Evolutionary conservation across 2,329 filamentous ascomycete species (phyloP), one percentile per base, ranked within the genome.

Genomic region (Cladophialophora carrionii): DNA sequence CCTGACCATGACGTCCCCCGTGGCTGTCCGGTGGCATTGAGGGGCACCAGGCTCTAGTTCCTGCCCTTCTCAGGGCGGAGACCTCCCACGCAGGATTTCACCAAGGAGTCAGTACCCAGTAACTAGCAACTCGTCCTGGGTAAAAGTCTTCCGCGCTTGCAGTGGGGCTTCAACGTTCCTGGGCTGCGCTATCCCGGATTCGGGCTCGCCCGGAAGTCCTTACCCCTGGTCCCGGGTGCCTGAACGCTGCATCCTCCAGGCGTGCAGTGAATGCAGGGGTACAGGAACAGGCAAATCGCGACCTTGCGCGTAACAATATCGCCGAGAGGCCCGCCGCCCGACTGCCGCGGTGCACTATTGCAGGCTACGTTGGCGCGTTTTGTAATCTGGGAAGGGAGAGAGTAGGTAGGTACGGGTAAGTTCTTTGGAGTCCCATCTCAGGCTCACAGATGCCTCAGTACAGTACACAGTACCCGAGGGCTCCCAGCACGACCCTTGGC

Each of bases 21-120:
- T 26, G 9, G 48, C 48, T 26, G 20, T 51, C 20, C 12, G 20
- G 9, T 51, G 20, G 48, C 20, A 51, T 22, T 24, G 48, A 51
- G 48, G 48, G 29, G 57, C 46, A 60, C 51, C 57, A 60, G 57
- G 48, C 48, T 60, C 31, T 29, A 60, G 26, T 29, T 60, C 48
- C 57, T 60, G 29, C 48, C 51, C 14, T 26, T 49, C 12, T 29
- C 34, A 24, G 46, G 29, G 49, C 20, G 46, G 22, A 14, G 12
- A 51, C 22, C 20, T 60, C 48, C 46, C 46, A 41, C 48, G 20
- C 31, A 54, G 26, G 17, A 29, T 31, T 54, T 34, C 17, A n/a
- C 52, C 52, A 34, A 54, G 8, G 31, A 29, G 48, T 52, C 20
- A 52, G 29, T 20, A n/a, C 6, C 6, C 46, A 49, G 12, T 29